Evolutionary conservation across 306 rosid species (phyloP).

Genomic region (Senna siamea): DNA sequence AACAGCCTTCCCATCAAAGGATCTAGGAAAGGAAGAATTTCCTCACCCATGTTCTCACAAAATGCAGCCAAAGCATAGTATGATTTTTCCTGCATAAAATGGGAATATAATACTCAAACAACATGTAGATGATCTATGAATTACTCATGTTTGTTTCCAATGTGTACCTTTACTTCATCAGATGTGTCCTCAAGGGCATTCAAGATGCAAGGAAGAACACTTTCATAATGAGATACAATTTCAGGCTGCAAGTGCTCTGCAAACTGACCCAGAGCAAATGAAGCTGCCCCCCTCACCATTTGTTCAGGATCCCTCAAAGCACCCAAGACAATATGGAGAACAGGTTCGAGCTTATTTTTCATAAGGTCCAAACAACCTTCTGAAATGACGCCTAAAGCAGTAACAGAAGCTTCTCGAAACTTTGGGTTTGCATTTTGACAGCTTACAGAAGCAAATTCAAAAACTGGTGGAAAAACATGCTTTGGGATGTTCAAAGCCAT

Average conservation of each 20-base stretch:
- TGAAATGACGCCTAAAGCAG: slow-evolving; percentile 89
- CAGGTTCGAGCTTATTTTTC: slow-evolving; percentile 85
- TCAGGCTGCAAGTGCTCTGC: slow-evolving; percentile 98
- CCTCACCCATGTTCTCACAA: slow-evolving; percentile 97
- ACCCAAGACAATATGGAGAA: slow-evolving; percentile 89
- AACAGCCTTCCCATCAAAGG: slow-evolving; percentile 88
- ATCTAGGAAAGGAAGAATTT: slow-evolving; percentile 93
- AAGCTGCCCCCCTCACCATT: slow-evolving; percentile 98
- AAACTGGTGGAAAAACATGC: slow-evolving; percentile 78
- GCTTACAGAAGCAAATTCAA: slow-evolving; percentile 88
- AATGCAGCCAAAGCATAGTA: slow-evolving; percentile 99
- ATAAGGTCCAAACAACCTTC: slow-evolving; percentile 94
- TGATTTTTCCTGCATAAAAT: slow-evolving; percentile 82
- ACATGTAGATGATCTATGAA: slow-evolving; percentile 32
- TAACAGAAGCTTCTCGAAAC: slow-evolving; percentile 96
- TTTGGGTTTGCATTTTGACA: slow-evolving; percentile 90
- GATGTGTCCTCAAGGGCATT: slow-evolving; percentile 91
- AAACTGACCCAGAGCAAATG: slow-evolving; percentile 98
- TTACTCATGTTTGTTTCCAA: slow-evolving; percentile 34
- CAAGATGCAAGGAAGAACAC: slow-evolving; percentile 96
- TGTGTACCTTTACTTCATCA: slow-evolving; percentile 91
- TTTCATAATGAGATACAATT: slow-evolving; percentile 90
- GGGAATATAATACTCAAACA: slow-evolving; percentile 34
- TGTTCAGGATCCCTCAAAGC: slow-evolving; percentile 96
- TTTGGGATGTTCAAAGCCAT: slow-evolving; percentile 91